Conservation (phyloP, 2,329 filamentous ascomycete genomes). For the Fusarium napiforme region DNA sequence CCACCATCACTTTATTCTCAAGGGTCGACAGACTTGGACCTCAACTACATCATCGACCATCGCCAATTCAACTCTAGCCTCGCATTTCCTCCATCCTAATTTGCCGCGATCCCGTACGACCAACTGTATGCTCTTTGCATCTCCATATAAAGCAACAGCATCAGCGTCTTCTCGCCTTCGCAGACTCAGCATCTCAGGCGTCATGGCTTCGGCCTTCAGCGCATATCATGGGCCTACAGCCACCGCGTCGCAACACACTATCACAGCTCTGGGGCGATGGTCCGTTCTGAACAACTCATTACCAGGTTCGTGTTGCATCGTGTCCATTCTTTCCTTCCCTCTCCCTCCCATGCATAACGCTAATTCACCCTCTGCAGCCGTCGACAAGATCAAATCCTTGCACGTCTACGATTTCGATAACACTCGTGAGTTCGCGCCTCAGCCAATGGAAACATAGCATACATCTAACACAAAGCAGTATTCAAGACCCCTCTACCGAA, state of each 20-base stretch:
- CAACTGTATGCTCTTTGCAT: slow-evolving; percentile 41
- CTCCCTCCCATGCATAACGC: slow-evolving; percentile 18
- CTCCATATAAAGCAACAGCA: neutral
- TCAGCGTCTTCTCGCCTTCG: slow-evolving; percentile 34
- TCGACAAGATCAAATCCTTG: slow-evolving; percentile 78
- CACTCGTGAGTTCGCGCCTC: slow-evolving; percentile 69
- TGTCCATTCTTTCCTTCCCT: neutral
- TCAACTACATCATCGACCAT: slow-evolving; percentile 33
- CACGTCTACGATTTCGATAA: slow-evolving; percentile 99
- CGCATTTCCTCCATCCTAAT: neutral
- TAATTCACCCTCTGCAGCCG: slow-evolving; percentile 53
- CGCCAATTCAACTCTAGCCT: neutral
- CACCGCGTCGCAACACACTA: slow-evolving; percentile 59
- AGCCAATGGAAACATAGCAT: neutral
- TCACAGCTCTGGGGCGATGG: slow-evolving; percentile 85
- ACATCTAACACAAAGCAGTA: slow-evolving; percentile 60
- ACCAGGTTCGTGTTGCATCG: slow-evolving; percentile 63
- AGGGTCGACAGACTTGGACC: slow-evolving; percentile 33
- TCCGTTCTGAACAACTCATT: slow-evolving; percentile 79
- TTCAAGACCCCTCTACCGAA: slow-evolving; percentile 94
- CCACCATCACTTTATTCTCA: slow-evolving; percentile 27
- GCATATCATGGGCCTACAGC: slow-evolving; percentile 50
- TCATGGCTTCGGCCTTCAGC: slow-evolving; percentile 55
- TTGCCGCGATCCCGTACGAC: neutral
- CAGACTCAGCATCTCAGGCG: slow-evolving; percentile 43